phyloP scores from a whole-genome alignment of 768 basidiomycete species.

The Tulasnella sp. region DNA sequence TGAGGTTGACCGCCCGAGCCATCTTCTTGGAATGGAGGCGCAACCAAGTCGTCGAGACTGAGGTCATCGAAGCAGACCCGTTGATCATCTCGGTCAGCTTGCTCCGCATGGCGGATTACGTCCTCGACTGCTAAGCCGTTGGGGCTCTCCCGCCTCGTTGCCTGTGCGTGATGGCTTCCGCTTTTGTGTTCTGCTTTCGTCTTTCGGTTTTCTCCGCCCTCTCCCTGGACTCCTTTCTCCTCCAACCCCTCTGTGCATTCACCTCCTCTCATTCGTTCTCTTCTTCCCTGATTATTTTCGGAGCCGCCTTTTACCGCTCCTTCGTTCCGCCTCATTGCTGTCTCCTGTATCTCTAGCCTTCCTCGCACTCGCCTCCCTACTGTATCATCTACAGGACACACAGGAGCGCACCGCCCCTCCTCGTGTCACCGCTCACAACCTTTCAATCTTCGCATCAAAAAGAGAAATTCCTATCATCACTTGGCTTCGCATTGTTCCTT shows the following conservation, averaged over 20 bases:
- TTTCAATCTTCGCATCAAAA: not conserved
- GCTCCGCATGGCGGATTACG: constrained; percentile 6
- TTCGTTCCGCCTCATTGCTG: not conserved
- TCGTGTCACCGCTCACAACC: not conserved
- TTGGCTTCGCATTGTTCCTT: not conserved
- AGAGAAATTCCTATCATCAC: not conserved
- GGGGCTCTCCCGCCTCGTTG: not conserved
- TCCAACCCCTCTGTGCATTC: not conserved
- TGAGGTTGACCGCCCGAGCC: not conserved
- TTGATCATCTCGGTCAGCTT: not conserved
- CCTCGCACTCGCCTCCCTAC: not conserved
- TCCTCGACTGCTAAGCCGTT: not conserved
- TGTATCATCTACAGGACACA: not conserved
- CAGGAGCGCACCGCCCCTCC: not conserved
- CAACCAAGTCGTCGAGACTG: not conserved
- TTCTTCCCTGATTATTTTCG: not conserved
- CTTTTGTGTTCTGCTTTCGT: not conserved
- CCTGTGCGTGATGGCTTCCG: too few species aligned
- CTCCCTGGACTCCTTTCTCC: too few species aligned
- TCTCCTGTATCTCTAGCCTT: not conserved
- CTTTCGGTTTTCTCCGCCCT: too few species aligned
- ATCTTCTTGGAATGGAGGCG: constrained; percentile 7
- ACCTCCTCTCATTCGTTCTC: not conserved
- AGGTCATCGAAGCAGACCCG: constrained; percentile 12
- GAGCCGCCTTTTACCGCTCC: not conserved